These are phyloP conservation scores for Aspergillus caelatus DNA, from an alignment of 2,329 filamentous ascomycete species.

Conservation along the genomic window DNA sequence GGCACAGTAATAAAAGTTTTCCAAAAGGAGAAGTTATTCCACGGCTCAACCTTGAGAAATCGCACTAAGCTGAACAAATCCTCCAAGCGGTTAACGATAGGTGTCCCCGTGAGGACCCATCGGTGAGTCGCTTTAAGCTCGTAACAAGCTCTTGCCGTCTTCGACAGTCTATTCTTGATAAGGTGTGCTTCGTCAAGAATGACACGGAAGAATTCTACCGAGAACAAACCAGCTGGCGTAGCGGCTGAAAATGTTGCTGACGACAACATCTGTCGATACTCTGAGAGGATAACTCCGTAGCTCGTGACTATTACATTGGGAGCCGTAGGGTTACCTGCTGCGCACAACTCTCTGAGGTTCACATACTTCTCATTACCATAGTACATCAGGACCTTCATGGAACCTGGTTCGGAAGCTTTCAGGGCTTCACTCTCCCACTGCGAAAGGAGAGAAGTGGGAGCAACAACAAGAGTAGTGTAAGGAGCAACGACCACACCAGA, in stretches of 20 bases:
- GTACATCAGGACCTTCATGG: constrained; percentile 83
- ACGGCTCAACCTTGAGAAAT: constrained; percentile 92
- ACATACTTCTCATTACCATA: constrained; percentile 83
- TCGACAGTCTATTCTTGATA: constrained; percentile 88
- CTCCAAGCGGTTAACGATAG: constrained; percentile 93
- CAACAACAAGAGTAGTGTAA: constrained; percentile 90
- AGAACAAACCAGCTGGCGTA: constrained; percentile 75
- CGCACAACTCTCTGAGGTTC: constrained; percentile 79
- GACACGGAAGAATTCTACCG: constrained; percentile 88
- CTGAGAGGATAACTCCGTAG: constrained; percentile 88
- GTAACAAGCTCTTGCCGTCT: constrained; percentile 94
- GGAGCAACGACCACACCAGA: constrained; percentile 69
- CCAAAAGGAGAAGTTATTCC: constrained; percentile 99
- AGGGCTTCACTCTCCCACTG: constrained; percentile 97
- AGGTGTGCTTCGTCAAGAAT: constrained; percentile 95
- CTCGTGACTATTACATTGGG: constrained; percentile 94
- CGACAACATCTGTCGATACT: constrained; percentile 72
- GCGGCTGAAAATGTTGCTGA: constrained; percentile 44
- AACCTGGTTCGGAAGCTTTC: constrained; percentile 83
- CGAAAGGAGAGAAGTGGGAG: constrained; percentile 92
- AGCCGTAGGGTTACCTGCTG: constrained; percentile 72
- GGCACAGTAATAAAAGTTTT: constrained; percentile 97
- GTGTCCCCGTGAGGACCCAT: constrained; percentile 93
- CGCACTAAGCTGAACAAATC: constrained; percentile 91
- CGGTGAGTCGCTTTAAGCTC: constrained; percentile 82